phyloP scores from a whole-genome alignment of 257 asterid species.

The Lycium ferocissimum region DNA sequence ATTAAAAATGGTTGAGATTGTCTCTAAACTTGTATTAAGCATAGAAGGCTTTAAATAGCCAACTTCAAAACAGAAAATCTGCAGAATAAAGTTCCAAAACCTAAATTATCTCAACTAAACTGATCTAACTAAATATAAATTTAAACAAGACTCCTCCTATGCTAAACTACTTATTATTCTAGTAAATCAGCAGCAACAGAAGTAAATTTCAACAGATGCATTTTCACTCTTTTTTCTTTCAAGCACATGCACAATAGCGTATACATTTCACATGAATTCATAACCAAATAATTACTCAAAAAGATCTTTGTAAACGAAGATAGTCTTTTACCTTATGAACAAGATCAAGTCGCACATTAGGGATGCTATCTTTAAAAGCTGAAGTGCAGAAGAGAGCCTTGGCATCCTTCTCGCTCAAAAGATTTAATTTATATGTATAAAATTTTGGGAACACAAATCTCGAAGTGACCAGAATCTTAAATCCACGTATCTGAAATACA shows the following conservation, averaged over 20 bases:
- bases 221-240: background rate
- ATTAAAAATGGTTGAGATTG: no score
- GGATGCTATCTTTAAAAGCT: slow-evolving; percentile 41
- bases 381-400: slow-evolving; percentile 36
- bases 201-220: background rate
- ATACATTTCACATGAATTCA: background rate
- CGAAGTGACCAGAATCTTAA: slow-evolving; percentile 47
- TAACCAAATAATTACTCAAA: background rate
- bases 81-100: no score
- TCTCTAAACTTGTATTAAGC: no score
- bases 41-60: no score
- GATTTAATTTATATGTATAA: slow-evolving; percentile 41
- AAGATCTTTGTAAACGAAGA: background rate
- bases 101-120: no score
- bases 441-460: slow-evolving; percentile 39
- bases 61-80: no score
- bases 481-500: slow-evolving; percentile 29
- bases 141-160: no score
- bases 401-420: slow-evolving; percentile 40
- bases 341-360: slow-evolving; percentile 36
- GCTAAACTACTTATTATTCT: no score
- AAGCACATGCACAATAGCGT: background rate
- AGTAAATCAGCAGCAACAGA: no score
- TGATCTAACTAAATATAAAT: no score
- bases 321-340: slow-evolving; percentile 40